A percentile compares a stretch with the other conserved stretches of the same genome.
Evolutionary conservation across 2,329 filamentous ascomycete species (phyloP).

Genomic region (Knufia petricola): DNA sequence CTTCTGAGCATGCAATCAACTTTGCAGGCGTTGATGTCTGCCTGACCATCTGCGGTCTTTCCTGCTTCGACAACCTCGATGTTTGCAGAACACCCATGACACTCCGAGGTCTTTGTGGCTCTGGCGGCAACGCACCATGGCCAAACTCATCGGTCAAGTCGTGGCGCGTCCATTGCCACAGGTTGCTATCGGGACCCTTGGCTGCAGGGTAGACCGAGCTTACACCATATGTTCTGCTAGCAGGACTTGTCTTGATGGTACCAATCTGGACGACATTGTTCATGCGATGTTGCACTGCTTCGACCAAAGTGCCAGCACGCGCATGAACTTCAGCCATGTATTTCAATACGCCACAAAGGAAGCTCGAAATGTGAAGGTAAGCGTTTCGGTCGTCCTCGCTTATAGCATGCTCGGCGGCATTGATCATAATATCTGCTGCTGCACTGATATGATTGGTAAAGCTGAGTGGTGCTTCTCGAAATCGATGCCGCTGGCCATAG

Average conservation of each 20-base stretch:
- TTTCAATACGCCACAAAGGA: constrained; percentile 5
- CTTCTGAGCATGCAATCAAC: background rate
- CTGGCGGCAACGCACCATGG: background rate
- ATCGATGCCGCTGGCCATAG: constrained; percentile 8
- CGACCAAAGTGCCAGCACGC: constrained; percentile 2
- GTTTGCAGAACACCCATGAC: background rate
- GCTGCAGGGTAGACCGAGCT: background rate
- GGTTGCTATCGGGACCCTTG: background rate
- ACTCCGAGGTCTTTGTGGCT: constrained; percentile 4
- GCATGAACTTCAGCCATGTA: constrained; percentile 10
- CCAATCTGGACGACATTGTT: constrained; percentile 6
- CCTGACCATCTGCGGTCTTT: background rate
- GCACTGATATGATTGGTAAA: constrained; percentile 9
- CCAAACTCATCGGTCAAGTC: constrained; percentile 7
- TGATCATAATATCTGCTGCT: constrained; percentile 7
- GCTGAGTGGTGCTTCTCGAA: constrained; percentile 7
- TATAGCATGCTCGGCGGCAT: constrained; percentile 3
- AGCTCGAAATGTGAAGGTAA: constrained; percentile 9
- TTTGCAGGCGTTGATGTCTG: constrained; percentile 4
- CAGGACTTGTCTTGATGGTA: background rate
- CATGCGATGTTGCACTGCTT: constrained; percentile 8
- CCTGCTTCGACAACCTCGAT: background rate
- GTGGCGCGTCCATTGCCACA: constrained; percentile 9
- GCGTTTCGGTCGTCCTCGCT: constrained; percentile 8
- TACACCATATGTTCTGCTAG: background rate